These are phyloP conservation scores for Diaporthe eres DNA, from an alignment of 2,329 filamentous ascomycete species.

Conservation along the genomic window DNA sequence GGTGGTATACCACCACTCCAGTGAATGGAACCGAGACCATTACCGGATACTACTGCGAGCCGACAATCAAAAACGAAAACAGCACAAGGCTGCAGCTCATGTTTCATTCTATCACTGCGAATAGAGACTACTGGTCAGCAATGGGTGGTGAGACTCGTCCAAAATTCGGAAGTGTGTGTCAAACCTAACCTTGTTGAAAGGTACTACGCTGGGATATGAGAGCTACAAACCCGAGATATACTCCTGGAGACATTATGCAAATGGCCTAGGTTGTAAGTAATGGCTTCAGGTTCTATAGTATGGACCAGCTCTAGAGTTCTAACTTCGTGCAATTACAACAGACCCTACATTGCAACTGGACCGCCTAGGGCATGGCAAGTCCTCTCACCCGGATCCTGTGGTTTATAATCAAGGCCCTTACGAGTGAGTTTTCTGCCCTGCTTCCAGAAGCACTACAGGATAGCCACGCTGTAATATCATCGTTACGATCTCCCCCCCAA, in stretches of 20 bases:
- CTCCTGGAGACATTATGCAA: slow-evolving; percentile 9
- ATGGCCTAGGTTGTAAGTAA: background rate
- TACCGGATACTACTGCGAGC: background rate
- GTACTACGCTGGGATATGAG: background rate
- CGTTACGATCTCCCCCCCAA: background rate
- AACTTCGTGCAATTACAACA: accelerated
- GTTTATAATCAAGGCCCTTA: background rate
- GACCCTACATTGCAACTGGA: background rate
- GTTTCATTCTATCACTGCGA: slow-evolving; percentile 7
- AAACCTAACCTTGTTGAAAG: background rate
- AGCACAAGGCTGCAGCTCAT: slow-evolving; percentile 19
- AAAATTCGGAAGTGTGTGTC: accelerated
- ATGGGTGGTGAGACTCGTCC: slow-evolving; percentile 3
- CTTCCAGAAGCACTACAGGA: background rate
- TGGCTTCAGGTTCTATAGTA: background rate
- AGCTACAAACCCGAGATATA: background rate
- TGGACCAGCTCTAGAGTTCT: background rate
- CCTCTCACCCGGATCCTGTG: background rate
- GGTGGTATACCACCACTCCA: background rate
- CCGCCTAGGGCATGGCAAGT: background rate
- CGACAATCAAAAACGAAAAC: background rate
- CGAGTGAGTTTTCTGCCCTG: background rate
- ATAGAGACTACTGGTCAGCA: slow-evolving; percentile 10
- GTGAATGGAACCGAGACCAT: background rate
- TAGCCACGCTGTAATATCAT: background rate